Conservation (phyloP, 441 rosid species). For the Raphanus hybrid region DNA sequence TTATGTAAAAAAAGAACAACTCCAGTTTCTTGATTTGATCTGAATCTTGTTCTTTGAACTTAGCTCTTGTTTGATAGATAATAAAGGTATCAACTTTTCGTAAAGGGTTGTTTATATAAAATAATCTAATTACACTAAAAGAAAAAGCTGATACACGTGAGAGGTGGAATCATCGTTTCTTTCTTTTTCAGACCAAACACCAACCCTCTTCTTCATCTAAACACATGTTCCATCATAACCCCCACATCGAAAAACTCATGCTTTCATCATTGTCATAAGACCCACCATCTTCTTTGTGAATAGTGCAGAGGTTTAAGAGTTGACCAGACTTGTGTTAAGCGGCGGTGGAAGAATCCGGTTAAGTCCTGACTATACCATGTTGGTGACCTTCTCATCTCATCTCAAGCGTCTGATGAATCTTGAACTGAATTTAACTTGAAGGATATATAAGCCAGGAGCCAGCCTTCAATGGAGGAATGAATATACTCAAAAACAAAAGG, state of each 20-base stretch:
- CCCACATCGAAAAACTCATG: constrained; percentile 48
- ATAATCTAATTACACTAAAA: constrained; percentile 9
- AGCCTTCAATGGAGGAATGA: constrained; percentile 13
- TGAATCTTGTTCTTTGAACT: constrained; percentile 18
- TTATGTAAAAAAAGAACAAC: constrained; percentile 30
- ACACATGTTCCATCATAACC: constrained; percentile 42
- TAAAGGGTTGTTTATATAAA: not conserved
- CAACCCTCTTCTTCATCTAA: constrained; percentile 64
- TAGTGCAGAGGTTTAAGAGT: no score
- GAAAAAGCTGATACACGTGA: constrained; percentile 29
- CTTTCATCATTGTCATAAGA: constrained; percentile 22
- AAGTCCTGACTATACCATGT: constrained; percentile 14
- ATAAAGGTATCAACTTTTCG: constrained; percentile 14
- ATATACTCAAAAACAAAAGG: not conserved
- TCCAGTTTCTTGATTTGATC: constrained; percentile 34
- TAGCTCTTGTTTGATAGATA: not conserved
- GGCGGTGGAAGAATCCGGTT: no score
- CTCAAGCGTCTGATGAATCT: not conserved
- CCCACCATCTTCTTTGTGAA: constrained; percentile 16
- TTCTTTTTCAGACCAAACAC: constrained; percentile 52
- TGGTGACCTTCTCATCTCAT: constrained; percentile 83
- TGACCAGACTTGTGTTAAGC: no score
- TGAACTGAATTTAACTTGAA: constrained; percentile 22
- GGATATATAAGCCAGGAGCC: constrained; percentile 26
- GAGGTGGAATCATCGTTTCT: constrained; percentile 34